phyloP scores from a whole-genome alignment of 306 rosid species.

The Acacia confusa region DNA sequence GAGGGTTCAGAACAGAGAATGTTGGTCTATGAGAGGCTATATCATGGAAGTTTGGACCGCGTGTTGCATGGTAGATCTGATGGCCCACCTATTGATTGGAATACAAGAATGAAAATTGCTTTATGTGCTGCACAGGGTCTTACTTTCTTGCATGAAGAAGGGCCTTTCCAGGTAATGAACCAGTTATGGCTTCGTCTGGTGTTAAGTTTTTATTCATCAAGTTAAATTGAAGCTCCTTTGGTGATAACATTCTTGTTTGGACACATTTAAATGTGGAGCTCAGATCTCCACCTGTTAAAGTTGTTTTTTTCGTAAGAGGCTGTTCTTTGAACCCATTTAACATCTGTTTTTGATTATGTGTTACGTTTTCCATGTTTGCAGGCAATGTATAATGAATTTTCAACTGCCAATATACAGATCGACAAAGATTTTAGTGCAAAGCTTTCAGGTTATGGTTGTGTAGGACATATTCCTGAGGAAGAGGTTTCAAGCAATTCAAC shows the following conservation, averaged over 20 bases:
- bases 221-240: constrained; percentile 16
- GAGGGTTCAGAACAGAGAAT: constrained; percentile 79
- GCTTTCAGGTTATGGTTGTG: constrained; percentile 95
- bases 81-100: constrained; percentile 96
- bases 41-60: constrained; percentile 91
- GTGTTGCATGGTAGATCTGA: constrained; percentile 82
- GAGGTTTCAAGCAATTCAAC: constrained; percentile 55
- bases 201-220: not conserved
- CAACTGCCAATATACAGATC: constrained; percentile 76
- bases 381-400: constrained; percentile 95
- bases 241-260: not conserved
- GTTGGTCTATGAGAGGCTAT: constrained; percentile 89
- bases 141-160: constrained; percentile 98
- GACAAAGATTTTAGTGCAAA: constrained; percentile 91
- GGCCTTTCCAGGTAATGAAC: constrained; percentile 90
- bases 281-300: not conserved
- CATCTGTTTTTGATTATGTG: constrained; percentile 12
- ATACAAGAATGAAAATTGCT: constrained; percentile 92
- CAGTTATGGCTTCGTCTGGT: constrained; percentile 7
- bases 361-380: constrained; percentile 35
- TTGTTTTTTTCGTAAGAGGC: constrained; percentile 20
- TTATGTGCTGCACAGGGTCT: constrained; percentile 95
- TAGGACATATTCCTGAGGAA: constrained; percentile 56
- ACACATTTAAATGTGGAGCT: not conserved
- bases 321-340: not conserved